Base-by-base conservation (phyloP, 2,329 filamentous ascomycete species). In the Gnomoniopsis smithogilvyi region DNA sequence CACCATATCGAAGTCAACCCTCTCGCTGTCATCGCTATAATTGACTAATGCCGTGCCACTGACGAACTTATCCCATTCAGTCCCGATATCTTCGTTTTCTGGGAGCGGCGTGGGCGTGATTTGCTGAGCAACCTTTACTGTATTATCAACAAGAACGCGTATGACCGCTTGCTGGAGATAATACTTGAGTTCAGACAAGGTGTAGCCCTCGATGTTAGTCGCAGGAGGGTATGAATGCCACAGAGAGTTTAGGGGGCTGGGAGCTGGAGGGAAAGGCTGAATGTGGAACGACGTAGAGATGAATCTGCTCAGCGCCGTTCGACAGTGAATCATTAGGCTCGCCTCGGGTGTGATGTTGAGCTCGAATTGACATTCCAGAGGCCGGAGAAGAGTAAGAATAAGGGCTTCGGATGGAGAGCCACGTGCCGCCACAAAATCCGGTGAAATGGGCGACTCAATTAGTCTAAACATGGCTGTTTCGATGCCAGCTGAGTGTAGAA, bases 401-500 rank as follows among this genome's bases (percentile, higher is more conserved):
- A 84, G 73, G 2, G 74, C 70, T 53, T 82, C 79, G 2, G 78
- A 76, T 75, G 17, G 69, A 43, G 48, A 63, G 45, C 43, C 52
- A 30, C 41, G 66, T n/a, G 69, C 67, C 30, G 67, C 67, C 51
- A 65, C 63, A 12, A 63, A 64, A 36, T 63, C 60, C 26, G 45
- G 66, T 34, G 43, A 56, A 57, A 72, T 65, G 4, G 73, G 71
- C 2, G 74, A 67, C 17, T 78, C 77, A 36, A 67, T 69, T 10
- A 82, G 73, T 34, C 67, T 73, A 61, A 80, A 79, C 6, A 72
- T 69, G 8, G 80, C 72, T 6, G 74, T 67, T 0, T 67, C 61
- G 38, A 82, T 64, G 21, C 81, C 80, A 12, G 80, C 78, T 21
- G 68, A 69, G n/a, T 74, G 76, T 26, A 86, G 73, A 3, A 76